Percentiles rank a stretch among this genome's conserved stretches.
Evolutionary conservation across 1,139 yeast genomes (phyloP).

Genomic region (Candida tunisiensis): DNA sequence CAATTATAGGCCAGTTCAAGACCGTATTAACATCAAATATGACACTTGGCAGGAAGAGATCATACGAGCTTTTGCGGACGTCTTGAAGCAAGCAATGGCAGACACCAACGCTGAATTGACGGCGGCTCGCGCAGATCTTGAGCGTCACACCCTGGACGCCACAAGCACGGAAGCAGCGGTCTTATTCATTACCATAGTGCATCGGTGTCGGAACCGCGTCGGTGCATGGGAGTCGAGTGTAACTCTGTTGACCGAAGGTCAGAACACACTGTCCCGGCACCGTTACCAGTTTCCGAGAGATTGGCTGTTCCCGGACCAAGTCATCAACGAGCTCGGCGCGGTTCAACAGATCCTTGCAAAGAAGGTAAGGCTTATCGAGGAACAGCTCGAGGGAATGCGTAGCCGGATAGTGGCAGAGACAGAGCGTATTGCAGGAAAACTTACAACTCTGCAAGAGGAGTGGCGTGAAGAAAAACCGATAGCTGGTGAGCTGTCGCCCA

Average conservation of each 20-base stretch:
- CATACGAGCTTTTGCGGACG: constrained; percentile 26
- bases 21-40: constrained; percentile 36
- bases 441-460: constrained; percentile 16
- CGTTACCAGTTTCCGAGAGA: constrained; percentile 32
- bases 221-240: constrained; percentile 19
- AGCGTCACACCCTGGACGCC: constrained; percentile 18
- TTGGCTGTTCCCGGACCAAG: constrained; percentile 52
- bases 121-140: constrained; percentile 18
- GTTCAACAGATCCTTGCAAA: constrained; percentile 26
- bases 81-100: constrained; percentile 17
- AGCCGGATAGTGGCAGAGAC: constrained; percentile 29
- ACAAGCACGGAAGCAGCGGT: constrained; percentile 23
- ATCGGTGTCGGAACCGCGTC: constrained; percentile 12
- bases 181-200: constrained; percentile 20
- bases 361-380: constrained; percentile 25
- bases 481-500: constrained; percentile 28
- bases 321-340: constrained; percentile 33
- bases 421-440: constrained; percentile 22
- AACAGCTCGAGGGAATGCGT: constrained; percentile 26
- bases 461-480: constrained; percentile 40
- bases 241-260: constrained; percentile 23
- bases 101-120: constrained; percentile 15
- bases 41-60: constrained; percentile 40
- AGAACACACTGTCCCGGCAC: constrained; percentile 26
- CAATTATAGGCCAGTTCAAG: constrained; percentile 37